These are phyloP conservation scores for Claviceps maximensis DNA, from an alignment of 2,329 filamentous ascomycete genomes.

Conservation along the genomic window DNA sequence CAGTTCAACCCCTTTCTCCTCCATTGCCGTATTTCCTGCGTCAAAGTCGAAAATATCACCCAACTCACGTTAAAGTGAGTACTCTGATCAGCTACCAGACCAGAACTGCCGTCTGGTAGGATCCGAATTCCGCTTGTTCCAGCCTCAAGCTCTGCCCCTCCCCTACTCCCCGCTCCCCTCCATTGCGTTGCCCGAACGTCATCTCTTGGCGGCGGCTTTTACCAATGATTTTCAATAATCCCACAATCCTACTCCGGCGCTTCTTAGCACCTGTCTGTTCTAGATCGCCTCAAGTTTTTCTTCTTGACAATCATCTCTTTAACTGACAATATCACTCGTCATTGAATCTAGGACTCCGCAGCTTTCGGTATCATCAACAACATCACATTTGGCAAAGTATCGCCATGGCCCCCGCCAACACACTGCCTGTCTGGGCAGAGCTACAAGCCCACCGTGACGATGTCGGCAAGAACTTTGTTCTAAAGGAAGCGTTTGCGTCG, in stretches of 20 bases:
- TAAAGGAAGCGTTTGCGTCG: slow-evolving; percentile 85
- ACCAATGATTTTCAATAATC: neutral
- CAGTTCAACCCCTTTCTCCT: neutral
- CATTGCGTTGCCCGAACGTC: neutral
- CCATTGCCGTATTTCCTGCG: neutral
- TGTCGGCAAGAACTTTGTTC: slow-evolving; percentile 76
- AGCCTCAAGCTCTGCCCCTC: no score
- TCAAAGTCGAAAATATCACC: neutral
- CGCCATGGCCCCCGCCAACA: slow-evolving; percentile 69
- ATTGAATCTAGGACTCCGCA: neutral
- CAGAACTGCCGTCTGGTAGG: neutral
- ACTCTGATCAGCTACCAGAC: neutral
- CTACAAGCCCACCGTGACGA: slow-evolving; percentile 83
- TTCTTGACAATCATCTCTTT: neutral
- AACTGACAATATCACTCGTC: neutral
- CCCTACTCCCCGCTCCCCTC: neutral
- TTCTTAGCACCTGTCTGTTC: neutral
- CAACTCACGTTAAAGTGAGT: neutral
- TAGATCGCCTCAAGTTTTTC: neutral
- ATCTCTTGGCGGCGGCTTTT: neutral
- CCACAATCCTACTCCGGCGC: neutral
- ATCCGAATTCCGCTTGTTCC: neutral
- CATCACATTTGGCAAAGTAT: neutral
- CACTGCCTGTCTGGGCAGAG: slow-evolving; percentile 75
- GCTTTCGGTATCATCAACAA: neutral